Base-by-base conservation (phyloP, 78 protist species). In the Dictyostelium brefeldianum region DNA sequence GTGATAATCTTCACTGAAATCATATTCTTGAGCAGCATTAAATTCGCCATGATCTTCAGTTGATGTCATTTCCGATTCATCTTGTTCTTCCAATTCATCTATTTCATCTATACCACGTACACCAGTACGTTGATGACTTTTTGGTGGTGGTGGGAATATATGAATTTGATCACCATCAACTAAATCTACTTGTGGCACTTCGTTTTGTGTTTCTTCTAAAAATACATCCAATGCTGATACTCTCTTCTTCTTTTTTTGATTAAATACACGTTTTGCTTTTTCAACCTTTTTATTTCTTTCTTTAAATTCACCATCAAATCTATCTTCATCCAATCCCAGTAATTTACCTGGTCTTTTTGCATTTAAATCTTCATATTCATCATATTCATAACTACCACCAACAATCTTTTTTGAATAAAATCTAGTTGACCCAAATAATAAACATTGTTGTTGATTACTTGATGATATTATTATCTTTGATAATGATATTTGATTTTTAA, bases 221-320 rank as follows among this genome's bases (percentile, higher is more conserved):
- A 36, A 73, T 9, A 73, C 31, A 3, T 73, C 79, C 3, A 73
- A 36, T 73, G 79, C 12, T n/a, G 79, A 12, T 9, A 73, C 57
- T 73, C 18, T 73, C 8, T 36, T 22, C 5, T 46, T 43, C 25
- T 73, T 73, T 50, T 73, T 36, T 9, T 73, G 27, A 11, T 73
- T 73, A 22, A 73, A 20, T 11, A 43, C 36, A 46, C 79, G 79
- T 73, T 73, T 73, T n/a, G 79, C 43, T 46, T 73, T 73, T 36
- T n/a, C 31, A 11, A 47, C 0, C 53, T 73, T 47, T 47, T 7
- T 15, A 62, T 25, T 25, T 53, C 20, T 53, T 5, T 27, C 41
- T 10, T 64, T 15, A 7, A 70, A 17, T 18, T 70, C 25, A 0
- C 5, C 18, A 31, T 70, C 78, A 12, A 70, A 18, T 15, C 20